A percentile compares a stretch with the other conserved stretches of the same genome.
Evolutionary conservation across 345 rosid species (phyloP).

Genomic region (Pistacia vera): DNA sequence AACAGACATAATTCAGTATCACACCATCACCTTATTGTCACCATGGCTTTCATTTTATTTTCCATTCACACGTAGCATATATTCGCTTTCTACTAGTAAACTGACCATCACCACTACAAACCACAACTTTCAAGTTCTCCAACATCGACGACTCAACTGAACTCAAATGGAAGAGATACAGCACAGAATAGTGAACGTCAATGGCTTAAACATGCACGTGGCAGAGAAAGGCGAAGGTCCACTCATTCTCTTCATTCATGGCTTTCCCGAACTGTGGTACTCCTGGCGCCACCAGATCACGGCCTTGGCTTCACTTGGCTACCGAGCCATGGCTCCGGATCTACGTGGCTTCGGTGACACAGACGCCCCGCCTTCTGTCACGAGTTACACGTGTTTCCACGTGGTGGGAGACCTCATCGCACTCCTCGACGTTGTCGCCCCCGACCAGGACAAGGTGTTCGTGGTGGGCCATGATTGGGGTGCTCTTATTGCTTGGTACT

Average conservation of each 20-base stretch:
- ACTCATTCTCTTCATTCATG: constrained; percentile 67
- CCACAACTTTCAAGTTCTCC: background rate
- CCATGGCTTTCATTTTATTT: too few species aligned
- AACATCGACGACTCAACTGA: background rate
- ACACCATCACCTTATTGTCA: too few species aligned
- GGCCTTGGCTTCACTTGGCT: constrained; percentile 62
- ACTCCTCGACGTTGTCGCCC: constrained; percentile 46
- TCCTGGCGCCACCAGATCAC: constrained; percentile 84
- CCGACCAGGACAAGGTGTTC: constrained; percentile 43
- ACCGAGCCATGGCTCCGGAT: constrained; percentile 83
- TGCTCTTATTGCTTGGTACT: constrained; percentile 60
- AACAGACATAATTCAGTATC: too few species aligned
- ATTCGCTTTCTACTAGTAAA: too few species aligned
- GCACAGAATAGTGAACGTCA: constrained; percentile 54
- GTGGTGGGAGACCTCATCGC: constrained; percentile 62
- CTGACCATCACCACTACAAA: too few species aligned
- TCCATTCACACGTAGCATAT: too few species aligned
- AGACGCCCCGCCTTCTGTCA: constrained; percentile 51
- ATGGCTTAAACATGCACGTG: constrained; percentile 74
- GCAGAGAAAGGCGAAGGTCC: constrained; percentile 73
- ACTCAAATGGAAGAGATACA: constrained; percentile 16
- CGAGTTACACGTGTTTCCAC: constrained; percentile 49
- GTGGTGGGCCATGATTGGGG: constrained; percentile 85
- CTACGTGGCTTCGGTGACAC: constrained; percentile 82
- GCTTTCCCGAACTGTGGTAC: constrained; percentile 91